phyloP scores from a whole-genome alignment of 306 rosid species.

The Aeschynomene evenia region DNA sequence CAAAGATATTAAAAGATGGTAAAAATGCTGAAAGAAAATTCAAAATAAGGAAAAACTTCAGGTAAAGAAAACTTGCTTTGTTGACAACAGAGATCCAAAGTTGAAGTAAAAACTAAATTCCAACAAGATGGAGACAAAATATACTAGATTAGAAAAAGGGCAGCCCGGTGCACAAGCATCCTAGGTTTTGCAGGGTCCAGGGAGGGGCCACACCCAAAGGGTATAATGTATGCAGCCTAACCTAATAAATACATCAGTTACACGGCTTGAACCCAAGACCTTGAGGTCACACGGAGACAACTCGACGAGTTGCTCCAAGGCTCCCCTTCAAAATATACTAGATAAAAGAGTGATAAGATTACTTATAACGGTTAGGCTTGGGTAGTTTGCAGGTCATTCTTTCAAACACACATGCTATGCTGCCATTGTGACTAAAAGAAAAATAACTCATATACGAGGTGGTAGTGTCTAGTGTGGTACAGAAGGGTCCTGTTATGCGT shows the following conservation, averaged over 20 bases:
- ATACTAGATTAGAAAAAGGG: too few relatives aligned
- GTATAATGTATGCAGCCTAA: too few relatives aligned
- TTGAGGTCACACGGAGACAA: too few relatives aligned
- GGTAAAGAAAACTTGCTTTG: slow-evolving; percentile 15
- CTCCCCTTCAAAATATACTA: slow-evolving; percentile 14
- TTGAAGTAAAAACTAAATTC: neutral
- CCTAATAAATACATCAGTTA: too few relatives aligned
- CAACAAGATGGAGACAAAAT: slow-evolving; percentile 12
- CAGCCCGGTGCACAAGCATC: too few relatives aligned
- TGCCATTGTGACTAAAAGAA: neutral
- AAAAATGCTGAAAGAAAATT: slow-evolving; percentile 77
- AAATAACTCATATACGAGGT: neutral
- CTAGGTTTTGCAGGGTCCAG: too few relatives aligned
- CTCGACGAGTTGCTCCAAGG: too few relatives aligned
- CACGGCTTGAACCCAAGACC: too few relatives aligned
- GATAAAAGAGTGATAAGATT: slow-evolving; percentile 12
- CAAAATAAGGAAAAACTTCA: slow-evolving; percentile 25
- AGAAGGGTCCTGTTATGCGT: neutral
- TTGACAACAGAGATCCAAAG: slow-evolving; percentile 13
- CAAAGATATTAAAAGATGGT: slow-evolving; percentile 79
- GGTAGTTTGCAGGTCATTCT: neutral
- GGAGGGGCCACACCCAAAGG: too few relatives aligned
- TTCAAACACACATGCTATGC: slow-evolving; percentile 8
- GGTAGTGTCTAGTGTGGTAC: neutral
- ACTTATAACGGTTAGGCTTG: neutral